Conservation (phyloP, 1,284 basidiomycete species). For the Xerocomus nothofagi region DNA sequence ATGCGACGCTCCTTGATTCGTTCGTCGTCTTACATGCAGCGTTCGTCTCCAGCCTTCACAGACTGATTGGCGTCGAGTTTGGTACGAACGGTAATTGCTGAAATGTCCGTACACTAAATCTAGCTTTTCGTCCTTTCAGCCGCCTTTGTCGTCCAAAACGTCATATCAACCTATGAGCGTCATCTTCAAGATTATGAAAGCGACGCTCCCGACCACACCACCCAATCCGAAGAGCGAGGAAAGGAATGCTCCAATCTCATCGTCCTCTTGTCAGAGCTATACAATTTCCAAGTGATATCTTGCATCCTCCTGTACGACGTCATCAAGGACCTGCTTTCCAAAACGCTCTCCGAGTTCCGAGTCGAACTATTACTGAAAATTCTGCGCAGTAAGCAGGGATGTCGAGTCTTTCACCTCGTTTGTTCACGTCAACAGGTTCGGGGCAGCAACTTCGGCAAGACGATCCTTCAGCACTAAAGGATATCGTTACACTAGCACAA, state of each 20-base stretch:
- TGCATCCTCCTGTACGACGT: slow-evolving; percentile 89
- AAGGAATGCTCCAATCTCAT: slow-evolving; percentile 92
- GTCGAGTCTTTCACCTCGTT: neutral
- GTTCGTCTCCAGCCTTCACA: slow-evolving; percentile 83
- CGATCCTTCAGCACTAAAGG: slow-evolving; percentile 81
- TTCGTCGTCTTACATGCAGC: slow-evolving; percentile 92
- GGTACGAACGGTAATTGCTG: slow-evolving; percentile 47
- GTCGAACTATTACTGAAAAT: slow-evolving; percentile 90
- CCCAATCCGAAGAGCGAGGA: slow-evolving; percentile 42
- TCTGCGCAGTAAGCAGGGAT: slow-evolving; percentile 60
- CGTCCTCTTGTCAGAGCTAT: slow-evolving; percentile 87
- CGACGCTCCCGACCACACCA: slow-evolving; percentile 13
- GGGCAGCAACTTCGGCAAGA: slow-evolving; percentile 87
- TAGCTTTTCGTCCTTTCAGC: slow-evolving; percentile 42
- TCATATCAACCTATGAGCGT: slow-evolving; percentile 65
- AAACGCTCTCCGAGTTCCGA: slow-evolving; percentile 69
- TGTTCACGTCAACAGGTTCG: slow-evolving; percentile 55
- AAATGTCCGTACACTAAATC: neutral
- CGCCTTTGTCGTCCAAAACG: slow-evolving; percentile 75
- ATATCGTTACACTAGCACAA: slow-evolving; percentile 84
- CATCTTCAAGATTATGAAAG: slow-evolving; percentile 43
- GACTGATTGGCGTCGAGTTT: slow-evolving; percentile 88
- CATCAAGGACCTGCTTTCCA: slow-evolving; percentile 75
- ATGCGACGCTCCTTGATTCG: slow-evolving; percentile 84
- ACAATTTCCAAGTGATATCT: slow-evolving; percentile 94